Evolutionary conservation across 2,329 filamentous ascomycete genomes (phyloP), one percentile per base, ranked within the genome.

Genomic region (Ophiostoma angusticollis): DNA sequence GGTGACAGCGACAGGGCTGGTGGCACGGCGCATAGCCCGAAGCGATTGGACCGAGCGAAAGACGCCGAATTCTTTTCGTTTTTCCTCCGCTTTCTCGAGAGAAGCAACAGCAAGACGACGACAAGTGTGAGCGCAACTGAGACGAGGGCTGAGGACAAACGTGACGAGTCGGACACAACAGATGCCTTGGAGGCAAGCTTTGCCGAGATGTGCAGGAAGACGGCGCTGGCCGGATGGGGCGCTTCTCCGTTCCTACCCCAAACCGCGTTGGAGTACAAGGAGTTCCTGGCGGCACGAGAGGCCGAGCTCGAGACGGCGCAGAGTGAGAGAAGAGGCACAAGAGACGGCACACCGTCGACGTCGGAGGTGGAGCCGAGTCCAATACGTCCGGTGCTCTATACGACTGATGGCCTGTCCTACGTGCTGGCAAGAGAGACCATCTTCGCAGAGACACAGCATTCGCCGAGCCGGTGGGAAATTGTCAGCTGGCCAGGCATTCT

Each of bases 231-330:
- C 4, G 36, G 42, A 21, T 35, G 14, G 4, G 34, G 18, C 2
- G 4, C n/a, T 7, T 42, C 41, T 2, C 39, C 37, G 1, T 44
- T 38, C 14, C 28, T 44, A 5, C 44, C 44, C 13, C 24, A 37
- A 31, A 11, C 34, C 2, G 21, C 21, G 1, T 11, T 9, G 4
- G 41, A 42, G 16, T 38, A 30, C 31, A 16, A 5, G 18, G 23
- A 3, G 8, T 30, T 29, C 9, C 13, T 6, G 17, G 25, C 25
- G 5, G 11, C 6, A 5, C 6, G 12, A 5, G 11, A 6, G n/a
- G 25, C 25, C 25, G 25, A 28, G n/a, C n/a, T n/a, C n/a, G n/a
- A n/a, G n/a, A n/a, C n/a, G n/a, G n/a, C n/a, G n/a, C n/a, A n/a
- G n/a, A n/a, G n/a, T n/a, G n/a, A n/a, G n/a, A n/a, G n/a, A n/a